Conservation (phyloP, 225 moss, liverwort and hornwort species). For the Anthoceros angustus region DNA sequence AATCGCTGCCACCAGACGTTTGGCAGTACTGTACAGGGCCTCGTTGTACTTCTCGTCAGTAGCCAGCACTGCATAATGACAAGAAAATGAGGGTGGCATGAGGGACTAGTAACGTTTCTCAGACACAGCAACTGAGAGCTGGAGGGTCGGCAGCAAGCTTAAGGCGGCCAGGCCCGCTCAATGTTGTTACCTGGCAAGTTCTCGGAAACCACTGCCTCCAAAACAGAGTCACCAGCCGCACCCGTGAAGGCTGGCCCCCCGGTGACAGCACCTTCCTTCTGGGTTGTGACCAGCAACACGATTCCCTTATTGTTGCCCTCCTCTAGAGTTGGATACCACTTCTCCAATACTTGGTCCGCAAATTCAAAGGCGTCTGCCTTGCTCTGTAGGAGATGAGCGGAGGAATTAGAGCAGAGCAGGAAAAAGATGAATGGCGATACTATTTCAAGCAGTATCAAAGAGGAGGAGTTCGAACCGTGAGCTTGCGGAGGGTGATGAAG, state of each 20-base stretch:
- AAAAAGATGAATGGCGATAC: not conserved
- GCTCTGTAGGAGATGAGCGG: conserved; percentile 3
- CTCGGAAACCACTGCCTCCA: conserved; percentile 72
- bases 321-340: conserved; percentile 90
- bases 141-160: too few relatives aligned
- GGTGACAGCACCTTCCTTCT: conserved; percentile 91
- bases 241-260: conserved; percentile 74
- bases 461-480: conserved; percentile 16
- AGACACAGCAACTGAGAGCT: too few relatives aligned
- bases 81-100: not conserved
- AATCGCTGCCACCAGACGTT: conserved; percentile 77
- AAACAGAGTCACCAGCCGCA: conserved; percentile 56
- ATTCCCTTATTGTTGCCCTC: conserved; percentile 86
- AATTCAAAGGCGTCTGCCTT: conserved; percentile 96
- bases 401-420: not conserved
- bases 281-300: conserved; percentile 83
- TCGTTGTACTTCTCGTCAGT: conserved; percentile 99
- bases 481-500: conserved; percentile 63
- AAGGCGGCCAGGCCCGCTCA: too few relatives aligned
- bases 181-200: conserved; percentile 31
- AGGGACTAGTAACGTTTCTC: not conserved
- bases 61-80: conserved; percentile 32
- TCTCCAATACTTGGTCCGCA: conserved; percentile 88
- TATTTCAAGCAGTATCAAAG: not conserved
- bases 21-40: conserved; percentile 81